Percentiles rank a stretch among this genome's conserved stretches.
phyloP scores from a whole-genome alignment of 352 stramenopile species.

The Pythium dissotocum region DNA sequence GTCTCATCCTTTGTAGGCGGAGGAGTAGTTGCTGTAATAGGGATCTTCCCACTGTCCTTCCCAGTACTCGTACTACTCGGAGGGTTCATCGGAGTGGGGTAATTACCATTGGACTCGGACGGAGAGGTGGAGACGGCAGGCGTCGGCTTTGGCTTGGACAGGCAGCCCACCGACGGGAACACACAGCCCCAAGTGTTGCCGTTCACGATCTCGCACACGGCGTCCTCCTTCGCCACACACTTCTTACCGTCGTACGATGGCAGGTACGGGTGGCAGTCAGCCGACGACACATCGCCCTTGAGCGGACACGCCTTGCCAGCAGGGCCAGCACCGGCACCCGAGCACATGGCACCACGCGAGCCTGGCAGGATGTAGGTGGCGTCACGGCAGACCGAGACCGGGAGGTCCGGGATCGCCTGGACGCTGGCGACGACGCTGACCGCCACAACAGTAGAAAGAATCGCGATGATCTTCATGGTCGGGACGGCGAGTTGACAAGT shows the following conservation, averaged over 20 bases:
- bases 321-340: conserved; percentile 38
- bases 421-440: conserved; percentile 18
- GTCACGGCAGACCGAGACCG: conserved; percentile 46
- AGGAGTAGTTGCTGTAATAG: too few species aligned
- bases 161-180: conserved; percentile 29
- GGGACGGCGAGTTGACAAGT: conserved; percentile 22
- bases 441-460: conserved; percentile 21
- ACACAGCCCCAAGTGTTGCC: conserved; percentile 34
- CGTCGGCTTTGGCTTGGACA: conserved; percentile 19
- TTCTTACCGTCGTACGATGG: conserved; percentile 28
- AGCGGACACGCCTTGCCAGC: conserved; percentile 29
- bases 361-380: conserved; percentile 51
- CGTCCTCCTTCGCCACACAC: conserved; percentile 34
- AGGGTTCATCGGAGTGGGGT: too few species aligned
- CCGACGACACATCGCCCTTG: conserved; percentile 23
- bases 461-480: conserved; percentile 20
- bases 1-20: too few species aligned
- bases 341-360: conserved; percentile 49
- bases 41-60: too few species aligned
- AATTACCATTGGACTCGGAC: too few species aligned
- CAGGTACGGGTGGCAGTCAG: conserved; percentile 30
- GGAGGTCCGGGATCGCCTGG: conserved; percentile 17
- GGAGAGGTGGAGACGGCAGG: conserved; percentile 12
- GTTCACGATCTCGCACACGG: conserved; percentile 27
- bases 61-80: too few species aligned